These are phyloP conservation scores for Zizania latifolia DNA, from an alignment of 176 grass and related monocot species.

Conservation along the genomic window DNA sequence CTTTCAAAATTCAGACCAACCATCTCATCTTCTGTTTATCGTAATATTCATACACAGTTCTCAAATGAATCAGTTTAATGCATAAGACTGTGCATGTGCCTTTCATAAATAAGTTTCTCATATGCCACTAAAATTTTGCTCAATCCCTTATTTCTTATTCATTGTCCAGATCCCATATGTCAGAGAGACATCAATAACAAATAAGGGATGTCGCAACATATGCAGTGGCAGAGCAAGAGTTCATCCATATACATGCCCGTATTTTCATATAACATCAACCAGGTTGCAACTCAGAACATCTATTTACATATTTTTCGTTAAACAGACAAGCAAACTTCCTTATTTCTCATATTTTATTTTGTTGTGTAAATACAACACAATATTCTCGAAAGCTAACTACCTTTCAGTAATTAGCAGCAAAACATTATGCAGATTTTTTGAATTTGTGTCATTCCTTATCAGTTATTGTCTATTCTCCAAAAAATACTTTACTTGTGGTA, in stretches of 20 bases:
- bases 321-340: constrained; percentile 8
- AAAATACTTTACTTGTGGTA: constrained; percentile 10
- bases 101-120: neutral
- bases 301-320: neutral
- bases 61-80: neutral
- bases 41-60: neutral
- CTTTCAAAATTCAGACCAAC: neutral
- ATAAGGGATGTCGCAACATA: neutral
- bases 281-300: constrained; percentile 7
- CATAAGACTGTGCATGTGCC: neutral
- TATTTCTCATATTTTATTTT: neutral
- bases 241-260: neutral
- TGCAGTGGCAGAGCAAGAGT: neutral
- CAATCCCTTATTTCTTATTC: neutral
- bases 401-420: neutral
- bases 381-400: neutral
- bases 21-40: neutral
- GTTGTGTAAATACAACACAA: neutral
- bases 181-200: neutral
- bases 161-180: neutral
- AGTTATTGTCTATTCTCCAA: constrained; percentile 2
- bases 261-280: neutral
- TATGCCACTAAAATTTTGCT: neutral
- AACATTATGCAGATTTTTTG: neutral
- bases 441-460: neutral